These are phyloP conservation scores for Oehlia diaphana DNA, from an alignment of 192 early-diverging fungal species.

Conservation along the genomic window DNA sequence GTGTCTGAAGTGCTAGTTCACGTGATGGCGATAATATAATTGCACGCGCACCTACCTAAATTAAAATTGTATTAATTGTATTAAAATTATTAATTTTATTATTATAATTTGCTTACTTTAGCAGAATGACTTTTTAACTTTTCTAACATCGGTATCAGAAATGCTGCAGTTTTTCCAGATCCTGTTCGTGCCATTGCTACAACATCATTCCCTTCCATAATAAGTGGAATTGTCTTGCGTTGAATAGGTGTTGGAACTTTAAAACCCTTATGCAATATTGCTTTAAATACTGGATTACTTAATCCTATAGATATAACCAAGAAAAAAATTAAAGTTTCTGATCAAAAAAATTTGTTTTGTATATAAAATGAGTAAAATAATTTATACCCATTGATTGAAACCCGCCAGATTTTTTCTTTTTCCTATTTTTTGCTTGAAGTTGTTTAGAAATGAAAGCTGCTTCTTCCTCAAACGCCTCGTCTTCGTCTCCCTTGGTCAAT, in stretches of 20 bases:
- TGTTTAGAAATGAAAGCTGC: conserved; percentile 46
- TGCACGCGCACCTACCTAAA: conserved; percentile 64
- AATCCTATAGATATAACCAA: conserved; percentile 54
- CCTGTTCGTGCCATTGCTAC: conserved; percentile 99
- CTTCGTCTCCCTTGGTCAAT: neutral
- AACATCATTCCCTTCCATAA: conserved; percentile 89
- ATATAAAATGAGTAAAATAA: neutral
- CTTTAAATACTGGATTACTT: conserved; percentile 78
- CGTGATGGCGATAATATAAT: conserved; percentile 92
- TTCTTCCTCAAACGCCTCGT: conserved; percentile 25
- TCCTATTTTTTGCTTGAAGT: conserved; percentile 75
- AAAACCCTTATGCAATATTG: conserved; percentile 90
- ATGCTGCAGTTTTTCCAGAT: conserved; percentile 96
- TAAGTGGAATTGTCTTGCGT: conserved; percentile 89
- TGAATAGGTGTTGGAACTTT: conserved; percentile 99
- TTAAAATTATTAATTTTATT: neutral
- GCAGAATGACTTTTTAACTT: conserved; percentile 84
- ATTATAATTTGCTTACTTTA: conserved; percentile 50
- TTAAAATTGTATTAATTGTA: neutral
- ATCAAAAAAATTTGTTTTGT: neutral
- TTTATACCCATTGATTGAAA: conserved; percentile 92
- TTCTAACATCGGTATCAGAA: conserved; percentile 92
- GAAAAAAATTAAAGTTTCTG: neutral
- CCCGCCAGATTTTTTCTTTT: conserved; percentile 94
- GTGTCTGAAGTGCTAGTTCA: conserved; percentile 95